These are phyloP conservation scores for Diaporthe amygdali DNA, from an alignment of 2,329 filamentous ascomycete species.

Conservation along the genomic window DNA sequence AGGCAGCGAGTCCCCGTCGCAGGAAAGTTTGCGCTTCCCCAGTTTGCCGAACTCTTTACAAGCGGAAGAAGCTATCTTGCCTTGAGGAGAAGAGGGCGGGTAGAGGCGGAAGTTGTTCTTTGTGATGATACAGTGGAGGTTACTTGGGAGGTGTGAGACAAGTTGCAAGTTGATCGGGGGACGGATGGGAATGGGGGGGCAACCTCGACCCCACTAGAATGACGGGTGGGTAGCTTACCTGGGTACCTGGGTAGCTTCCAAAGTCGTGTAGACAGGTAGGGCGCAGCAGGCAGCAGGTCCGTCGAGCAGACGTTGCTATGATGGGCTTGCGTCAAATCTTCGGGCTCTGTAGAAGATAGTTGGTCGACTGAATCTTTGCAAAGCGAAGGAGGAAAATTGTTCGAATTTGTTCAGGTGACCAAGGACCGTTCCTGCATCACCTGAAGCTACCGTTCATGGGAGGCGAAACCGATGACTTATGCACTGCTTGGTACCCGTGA, in stretches of 20 bases:
- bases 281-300: not conserved
- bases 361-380: no score
- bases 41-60: slow-evolving; percentile 49
- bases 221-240: not conserved
- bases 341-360: no score
- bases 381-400: not conserved
- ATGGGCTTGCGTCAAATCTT: not conserved
- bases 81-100: not conserved
- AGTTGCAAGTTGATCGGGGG: slow-evolving; percentile 8
- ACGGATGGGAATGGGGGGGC: not conserved
- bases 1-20: slow-evolving; percentile 58
- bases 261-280: not conserved
- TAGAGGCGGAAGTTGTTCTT: slow-evolving; percentile 4
- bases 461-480: not conserved
- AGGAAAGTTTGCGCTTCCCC: slow-evolving; percentile 72
- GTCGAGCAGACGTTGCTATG: not conserved
- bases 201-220: slow-evolving; percentile 21
- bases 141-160: not conserved
- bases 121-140: not conserved
- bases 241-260: not conserved
- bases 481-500: not conserved
- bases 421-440: not conserved
- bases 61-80: slow-evolving; percentile 15
- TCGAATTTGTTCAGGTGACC: not conserved
- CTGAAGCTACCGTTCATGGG: not conserved